Conservation (phyloP, 768 basidiomycete genomes). For the Tylopilus rubrobrunneus region DNA sequence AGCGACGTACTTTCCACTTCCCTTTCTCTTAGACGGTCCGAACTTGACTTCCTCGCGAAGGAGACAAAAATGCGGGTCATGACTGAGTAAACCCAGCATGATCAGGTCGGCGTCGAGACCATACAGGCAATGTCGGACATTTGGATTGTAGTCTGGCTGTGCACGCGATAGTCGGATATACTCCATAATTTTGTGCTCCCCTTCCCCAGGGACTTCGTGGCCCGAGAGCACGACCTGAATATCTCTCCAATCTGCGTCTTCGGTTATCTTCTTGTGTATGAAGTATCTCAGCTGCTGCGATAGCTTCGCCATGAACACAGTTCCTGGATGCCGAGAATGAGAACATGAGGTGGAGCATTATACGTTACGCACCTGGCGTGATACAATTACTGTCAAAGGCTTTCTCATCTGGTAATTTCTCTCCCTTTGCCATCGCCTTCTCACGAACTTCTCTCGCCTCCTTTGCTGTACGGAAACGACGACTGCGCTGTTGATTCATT, state of each 20-base stretch:
- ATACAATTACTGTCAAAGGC: conserved; percentile 99
- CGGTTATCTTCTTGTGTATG: conserved; percentile 95
- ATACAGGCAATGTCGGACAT: conserved; percentile 95
- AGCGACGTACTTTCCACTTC: conserved; percentile 44
- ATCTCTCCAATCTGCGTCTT: conserved; percentile 93
- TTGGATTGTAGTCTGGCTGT: conserved; percentile 94
- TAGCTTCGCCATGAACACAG: conserved; percentile 92
- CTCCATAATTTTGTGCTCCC: conserved; percentile 99
- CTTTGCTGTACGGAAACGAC: conserved; percentile 91
- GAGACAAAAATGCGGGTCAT: conserved; percentile 98
- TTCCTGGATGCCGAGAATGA: conserved; percentile 47
- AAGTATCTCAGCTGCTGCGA: conserved; percentile 93
- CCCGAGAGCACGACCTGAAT: conserved; percentile 93
- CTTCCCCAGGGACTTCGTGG: conserved; percentile 98
- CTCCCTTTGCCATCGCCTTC: conserved; percentile 85
- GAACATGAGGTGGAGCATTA: neutral
- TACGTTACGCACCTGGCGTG: conserved; percentile 74
- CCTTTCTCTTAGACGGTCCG: conserved; percentile 79
- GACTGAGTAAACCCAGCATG: conserved; percentile 95
- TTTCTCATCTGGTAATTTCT: conserved; percentile 88
- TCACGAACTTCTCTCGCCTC: conserved; percentile 85
- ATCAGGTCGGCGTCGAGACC: conserved; percentile 98
- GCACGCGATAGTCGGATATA: conserved; percentile 94
- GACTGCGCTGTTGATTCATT: conserved; percentile 97
- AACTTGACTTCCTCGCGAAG: conserved; percentile 98